Conservation (phyloP, 2,329 filamentous ascomycete genomes). For the Aspergillus oerlinghausenensis region DNA sequence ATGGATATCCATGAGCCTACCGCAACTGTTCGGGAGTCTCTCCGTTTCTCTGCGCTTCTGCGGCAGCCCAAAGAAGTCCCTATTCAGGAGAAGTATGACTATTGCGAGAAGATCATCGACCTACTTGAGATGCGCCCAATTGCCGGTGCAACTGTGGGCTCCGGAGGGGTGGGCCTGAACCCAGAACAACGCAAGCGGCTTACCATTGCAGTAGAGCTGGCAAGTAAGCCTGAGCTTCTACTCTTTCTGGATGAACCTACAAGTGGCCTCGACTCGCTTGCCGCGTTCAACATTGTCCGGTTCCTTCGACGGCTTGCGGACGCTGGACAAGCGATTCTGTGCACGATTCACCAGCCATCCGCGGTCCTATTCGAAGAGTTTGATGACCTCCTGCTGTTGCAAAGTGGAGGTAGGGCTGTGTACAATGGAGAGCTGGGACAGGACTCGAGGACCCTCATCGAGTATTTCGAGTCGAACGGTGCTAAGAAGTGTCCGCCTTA, state of each 20-base stretch:
- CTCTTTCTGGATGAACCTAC: slow-evolving; percentile 62
- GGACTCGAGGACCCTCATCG: slow-evolving; percentile 66
- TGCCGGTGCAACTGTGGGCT: slow-evolving; percentile 61
- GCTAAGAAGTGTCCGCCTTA: slow-evolving; percentile 55
- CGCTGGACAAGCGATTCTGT: slow-evolving; percentile 83
- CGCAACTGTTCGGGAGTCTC: slow-evolving; percentile 61
- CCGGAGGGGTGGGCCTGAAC: slow-evolving; percentile 55
- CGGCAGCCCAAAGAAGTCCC: slow-evolving; percentile 57
- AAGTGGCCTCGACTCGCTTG: slow-evolving; percentile 63
- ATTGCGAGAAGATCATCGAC: slow-evolving; percentile 65
- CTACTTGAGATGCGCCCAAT: slow-evolving; percentile 65
- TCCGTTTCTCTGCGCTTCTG: slow-evolving; percentile 62
- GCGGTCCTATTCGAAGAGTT: slow-evolving; percentile 84
- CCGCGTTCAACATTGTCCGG: slow-evolving; percentile 61
- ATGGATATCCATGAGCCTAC: slow-evolving; percentile 65
- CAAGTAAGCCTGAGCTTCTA: slow-evolving; percentile 57
- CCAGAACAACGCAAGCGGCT: slow-evolving; percentile 65
- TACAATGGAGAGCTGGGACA: slow-evolving; percentile 83
- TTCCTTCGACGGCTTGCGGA: slow-evolving; percentile 60
- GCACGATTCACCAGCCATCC: slow-evolving; percentile 88
- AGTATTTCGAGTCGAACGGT: slow-evolving; percentile 64
- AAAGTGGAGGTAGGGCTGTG: slow-evolving; percentile 73
- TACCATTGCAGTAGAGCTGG: slow-evolving; percentile 60
- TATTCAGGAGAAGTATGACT: slow-evolving; percentile 59
- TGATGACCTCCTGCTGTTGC: slow-evolving; percentile 72